Evolutionary conservation across 768 basidiomycete species (phyloP), one percentile per base, ranked within the genome.

Genomic region (Auriculariales sp.): DNA sequence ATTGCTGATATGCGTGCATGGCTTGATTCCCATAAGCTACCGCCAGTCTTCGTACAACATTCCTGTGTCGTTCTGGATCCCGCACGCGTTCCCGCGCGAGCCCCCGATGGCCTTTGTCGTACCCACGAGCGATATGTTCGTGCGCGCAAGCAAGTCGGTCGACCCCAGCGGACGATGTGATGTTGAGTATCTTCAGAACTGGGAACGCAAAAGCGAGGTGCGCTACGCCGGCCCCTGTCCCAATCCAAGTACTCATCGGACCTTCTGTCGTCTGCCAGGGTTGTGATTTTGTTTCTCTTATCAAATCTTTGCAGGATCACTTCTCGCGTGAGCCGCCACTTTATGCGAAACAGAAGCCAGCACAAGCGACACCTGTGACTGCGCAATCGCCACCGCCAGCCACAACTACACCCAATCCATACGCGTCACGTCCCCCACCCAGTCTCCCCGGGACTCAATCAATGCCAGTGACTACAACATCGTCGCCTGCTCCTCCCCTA

Each of bases 61-160:
- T 57, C 95, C 95, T 3, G 65, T 99, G 57, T 79, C 85, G 11
- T 56, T 94, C 53, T 98, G 93, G 92, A 56, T 98, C 34, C 73
- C 90, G 2, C 73, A 74, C 47, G 86, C 88, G 34, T 97, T 91
- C 59, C 94, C 94, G 3, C 71, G 73, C 35, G 69, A 70, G 11
- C 81, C 92, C 0, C 95, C 95, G 19, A 75, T 98, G 58, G 73
- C 72, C 19, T 97, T 90, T 67, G 92, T 99, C 56, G 84, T 90
- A 11, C 94, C 95, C 29, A 95, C 90, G 2, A 75, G 70, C 48
- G 81, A 87, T 59, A 90, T 99, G 82, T 80, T 92, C 52, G 78
- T 99, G 57, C 80, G 81, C 56, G 72, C 87, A 10, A 77, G 81
- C 19, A 74, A 70, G 39, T 71, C 75, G 59, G 72, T 97, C 57